Evolutionary conservation across 768 basidiomycete species (phyloP), one percentile per base, ranked within the genome.

Genomic region (Arthromyces matolae): DNA sequence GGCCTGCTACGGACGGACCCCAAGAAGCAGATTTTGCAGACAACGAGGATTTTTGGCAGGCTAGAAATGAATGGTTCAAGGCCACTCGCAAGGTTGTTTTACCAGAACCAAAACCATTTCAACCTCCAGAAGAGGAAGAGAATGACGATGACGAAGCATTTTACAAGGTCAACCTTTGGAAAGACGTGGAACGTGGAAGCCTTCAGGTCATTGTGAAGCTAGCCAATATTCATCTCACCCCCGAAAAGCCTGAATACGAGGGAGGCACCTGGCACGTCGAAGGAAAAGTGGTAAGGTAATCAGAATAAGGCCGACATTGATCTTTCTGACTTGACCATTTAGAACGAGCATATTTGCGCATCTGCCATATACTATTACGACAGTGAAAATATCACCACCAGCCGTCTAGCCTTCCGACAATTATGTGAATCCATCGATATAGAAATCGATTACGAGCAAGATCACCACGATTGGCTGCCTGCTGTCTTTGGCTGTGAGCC

Each of bases 61-160:
- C 52, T 18, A 40, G 53, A n/a, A 34, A 56, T 3, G 39, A 55
- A n/a, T 61, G 59, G 58, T 42, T 37, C 29, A 25, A 41, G 14
- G 39, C 38, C 1, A 55, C 32, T 1, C 48, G 55, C 19, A 23
- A 19, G n/a, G 42, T 59, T 12, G 49, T 56, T 19, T 50, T 29
- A 12, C 62, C 61, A 18, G 62, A 64, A 31, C 63, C 61, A 20
- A 45, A 45, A 12, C 45, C 29, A 3, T 59, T 62, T 44, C 14
- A 18, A 19, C 41, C 47, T 27, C 47, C 47, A 8, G 3, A n/a
- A n/a, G n/a, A n/a, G n/a, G n/a, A n/a, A n/a, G 27, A 20, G 24
- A 49, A 33, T 19, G 20, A n/a, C n/a, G n/a, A n/a, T n/a, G n/a
- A n/a, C n/a, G n/a, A n/a, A n/a, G n/a, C n/a, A n/a, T n/a, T n/a